Base-by-base conservation (phyloP, 164 flowering plant genomes). In the Paratinospora sagittata region DNA sequence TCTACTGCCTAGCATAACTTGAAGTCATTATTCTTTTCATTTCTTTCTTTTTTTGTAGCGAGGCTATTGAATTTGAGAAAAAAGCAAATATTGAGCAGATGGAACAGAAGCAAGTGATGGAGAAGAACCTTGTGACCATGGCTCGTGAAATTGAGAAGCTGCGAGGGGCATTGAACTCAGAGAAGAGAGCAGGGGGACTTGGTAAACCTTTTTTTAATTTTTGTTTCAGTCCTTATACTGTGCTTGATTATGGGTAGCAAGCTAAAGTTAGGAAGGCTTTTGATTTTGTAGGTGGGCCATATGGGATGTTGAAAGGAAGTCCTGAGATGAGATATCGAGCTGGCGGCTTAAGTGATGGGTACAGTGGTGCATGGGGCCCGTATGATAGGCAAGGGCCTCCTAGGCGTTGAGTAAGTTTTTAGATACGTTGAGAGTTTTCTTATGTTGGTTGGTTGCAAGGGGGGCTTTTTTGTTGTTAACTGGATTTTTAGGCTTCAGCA, bases 101-200 rank as follows among this genome's bases (percentile, higher is more conserved):
- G 67, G 85, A 82, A 73, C 87, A 85, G 72, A 90, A 79, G 77
- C 80, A 79, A 71, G 81, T 81, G 43, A 81, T 90, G 90, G 90
- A 90, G 81, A 83, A 85, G 45, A 90, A 87, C 69, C 86, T 90
- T 26, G 58, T 85, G 33, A 76, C 88, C 36, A 83, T 88, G 89
- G 89, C 92, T 79, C 87, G 88, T 47, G 92, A 90, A 63, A 71
- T 90, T 33, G 90, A 88, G 79, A 85, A 82, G 73, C 81, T 85
- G 8, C 87, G 85, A 65, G 88, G 85, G 12, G 90, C 85, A 73
- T 65, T 83, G 71, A 78, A 75, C 65, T 23, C 70, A 3, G 85
- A 85, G 27, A 78, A 83, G 79, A 81, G 86, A 66, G 63, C 70
- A 17, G 72, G 72, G 26, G 83, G 79, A 63, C 78, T 68, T 73